Base-by-base conservation (phyloP, 768 basidiomycete species). In the Termitomyces eurrhizus region DNA sequence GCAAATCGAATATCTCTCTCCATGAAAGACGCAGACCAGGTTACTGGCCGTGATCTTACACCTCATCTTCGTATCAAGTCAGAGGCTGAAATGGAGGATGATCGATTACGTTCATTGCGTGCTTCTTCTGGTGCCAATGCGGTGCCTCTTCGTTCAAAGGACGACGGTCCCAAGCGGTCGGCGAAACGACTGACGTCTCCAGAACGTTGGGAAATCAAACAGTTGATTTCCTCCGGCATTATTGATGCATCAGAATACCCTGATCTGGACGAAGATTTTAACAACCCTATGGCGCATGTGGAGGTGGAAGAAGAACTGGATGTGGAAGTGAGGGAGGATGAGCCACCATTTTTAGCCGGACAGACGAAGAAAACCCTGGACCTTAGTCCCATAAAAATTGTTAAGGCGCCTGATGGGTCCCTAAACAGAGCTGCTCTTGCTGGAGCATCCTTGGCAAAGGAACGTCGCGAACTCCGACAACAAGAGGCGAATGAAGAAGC, bases 201-300 rank as follows among this genome's bases (percentile, higher is more conserved):
- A 1, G 97, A 99, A 73, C 87, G 97, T 33, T 99, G 97, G 95
- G 97, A 99, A 77, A 95, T 99, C 74, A 98, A 98, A 74, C 97
- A 98, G 72, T 85, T 99, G 59, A 97, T 98, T 58, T 92, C 97
- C 0, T 97, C 95, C 35, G 97, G 97, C 46, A 92, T 88, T 16
- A 83, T 98, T 57, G 87, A 88, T 64, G 90, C 95, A 12, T 89
- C 95, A 4, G 97, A 98, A 72, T 96, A 95, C 68, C 95, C 94
- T 2, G 92, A 96, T 35, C 78, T 97, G 55, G 92, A 95, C 64
- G 93, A 95, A 66, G 92, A 94, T 61, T 84, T 90, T 70, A 82
- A 73, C 57, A 88, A 92, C 67, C 87, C 90, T 1, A 80, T 84
- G 68, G 87, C 87, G 24, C 87, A 87, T 51, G 88, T 88, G 1